phyloP scores from a whole-genome alignment of 441 rosid genomes.

The Gossypium davidsonii region DNA sequence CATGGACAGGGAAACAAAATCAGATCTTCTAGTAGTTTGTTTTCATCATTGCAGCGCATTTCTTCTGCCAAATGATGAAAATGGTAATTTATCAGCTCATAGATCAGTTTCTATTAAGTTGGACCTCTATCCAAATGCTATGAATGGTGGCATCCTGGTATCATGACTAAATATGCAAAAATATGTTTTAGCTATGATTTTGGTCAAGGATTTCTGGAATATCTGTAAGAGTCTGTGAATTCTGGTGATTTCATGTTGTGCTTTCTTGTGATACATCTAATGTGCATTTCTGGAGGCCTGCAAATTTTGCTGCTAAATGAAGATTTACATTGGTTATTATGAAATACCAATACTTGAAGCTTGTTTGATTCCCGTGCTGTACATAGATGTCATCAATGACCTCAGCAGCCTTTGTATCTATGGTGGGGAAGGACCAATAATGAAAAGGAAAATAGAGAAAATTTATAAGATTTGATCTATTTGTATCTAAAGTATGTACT shows the following conservation, averaged over 20 bases:
- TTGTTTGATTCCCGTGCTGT: conserved; percentile 32
- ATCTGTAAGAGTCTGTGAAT: conserved; percentile 26
- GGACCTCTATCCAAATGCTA: conserved; percentile 7
- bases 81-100: conserved; percentile 31
- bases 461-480: neutral
- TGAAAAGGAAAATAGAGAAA: neutral
- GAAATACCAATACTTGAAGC: conserved; percentile 27
- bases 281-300: conserved; percentile 24
- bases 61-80: conserved; percentile 59
- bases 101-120: conserved; percentile 15
- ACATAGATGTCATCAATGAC: conserved; percentile 36
- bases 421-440: conserved; percentile 3
- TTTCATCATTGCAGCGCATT: conserved; percentile 63
- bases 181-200: conserved; percentile 29
- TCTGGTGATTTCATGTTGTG: conserved; percentile 21
- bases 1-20: conserved; percentile 38
- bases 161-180: conserved; percentile 22
- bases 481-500: neutral
- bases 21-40: conserved; percentile 62
- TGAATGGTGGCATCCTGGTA: conserved; percentile 19
- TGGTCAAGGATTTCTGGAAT: conserved; percentile 28
- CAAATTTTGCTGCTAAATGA: conserved; percentile 21
- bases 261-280: conserved; percentile 24
- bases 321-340: conserved; percentile 31
- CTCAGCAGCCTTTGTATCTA: conserved; percentile 32